Base-by-base conservation (phyloP, 2,329 filamentous ascomycete species). In the Sporothrix brunneoviolacea region DNA sequence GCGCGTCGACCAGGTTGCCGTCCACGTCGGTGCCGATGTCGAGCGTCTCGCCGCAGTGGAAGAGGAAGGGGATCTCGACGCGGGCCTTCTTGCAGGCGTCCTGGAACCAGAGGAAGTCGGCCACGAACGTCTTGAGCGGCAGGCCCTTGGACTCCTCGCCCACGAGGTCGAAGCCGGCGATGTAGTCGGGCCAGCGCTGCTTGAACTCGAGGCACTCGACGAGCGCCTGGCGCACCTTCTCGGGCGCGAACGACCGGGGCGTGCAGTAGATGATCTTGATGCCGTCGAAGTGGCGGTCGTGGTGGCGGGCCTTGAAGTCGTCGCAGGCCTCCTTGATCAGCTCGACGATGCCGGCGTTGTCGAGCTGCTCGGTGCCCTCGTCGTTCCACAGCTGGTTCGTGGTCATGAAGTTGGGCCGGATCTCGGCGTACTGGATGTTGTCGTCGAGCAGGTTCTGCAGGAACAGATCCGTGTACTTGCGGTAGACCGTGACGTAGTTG, bases 1-100 rank as follows among this genome's bases (percentile, higher is more conserved):
- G 72, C 4, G 85, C 83, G 55, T 88, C 84, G 44, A 83, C 72
- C 0, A 90, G 68, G 61, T 89, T 90, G 16, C 76, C 80, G 55
- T 88, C 82, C 1, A 75, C 74, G 5, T 80, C 76, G 21, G 74
- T 75, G 33, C 83, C 84, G 8, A 77, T 74, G 27, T 87, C 81
- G 4, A 87, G 70, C 1, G 85, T 87, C 67, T 90, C 86, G 21
- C 85, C 86, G 56, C 85, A 88, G 65, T 90, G 85, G 60, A 89
- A 86, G 35, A 89, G 69, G 60, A 88, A 87, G 0, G 85, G 85
- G 3, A 89, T 84, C 0, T 80, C 71, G 4, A 84, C 53, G 0
- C 61, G 58, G 1, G 70, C 62, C 1, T 57, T 51, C 6, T 65
- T 60, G 65, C 83, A 87, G 1, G 70, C 65, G 27, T 69, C 58